A percentile compares a stretch with the other conserved stretches of the same genome.
Conservation (phyloP, 805 yeast genomes). For the Priceomyces melissophilus region DNA sequence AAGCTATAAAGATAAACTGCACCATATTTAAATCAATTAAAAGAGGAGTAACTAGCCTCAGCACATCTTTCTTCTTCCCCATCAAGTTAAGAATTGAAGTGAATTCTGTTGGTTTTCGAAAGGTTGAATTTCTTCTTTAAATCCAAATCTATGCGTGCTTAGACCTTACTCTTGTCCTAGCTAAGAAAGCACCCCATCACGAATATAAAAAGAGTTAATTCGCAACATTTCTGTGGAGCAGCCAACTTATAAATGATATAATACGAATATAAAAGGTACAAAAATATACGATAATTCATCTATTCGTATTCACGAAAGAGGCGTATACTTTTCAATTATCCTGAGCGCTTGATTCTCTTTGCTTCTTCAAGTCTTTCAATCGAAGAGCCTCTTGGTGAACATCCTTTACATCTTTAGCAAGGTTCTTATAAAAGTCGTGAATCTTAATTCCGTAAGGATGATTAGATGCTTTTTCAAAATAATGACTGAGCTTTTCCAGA, state of each 20-base stretch:
- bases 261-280: not conserved
- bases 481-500: conserved; percentile 36
- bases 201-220: no score
- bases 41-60: conserved; percentile 2
- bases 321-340: not conserved
- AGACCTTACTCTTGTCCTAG: no score
- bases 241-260: not conserved
- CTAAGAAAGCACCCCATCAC: no score
- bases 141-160: no score
- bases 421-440: conserved; percentile 55
- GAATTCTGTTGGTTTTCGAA: no score
- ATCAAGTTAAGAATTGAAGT: no score
- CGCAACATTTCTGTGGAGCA: no score
- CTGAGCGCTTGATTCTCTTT: conserved; percentile 10
- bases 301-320: conserved; percentile 7
- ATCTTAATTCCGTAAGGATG: conserved; percentile 56
- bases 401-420: conserved; percentile 54
- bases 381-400: conserved; percentile 75
- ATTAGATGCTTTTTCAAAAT: conserved; percentile 45
- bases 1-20: conserved; percentile 1
- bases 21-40: conserved; percentile 4
- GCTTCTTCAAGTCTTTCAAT: conserved; percentile 57
- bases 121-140: no score
- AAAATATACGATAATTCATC: not conserved
- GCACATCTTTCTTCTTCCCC: not conserved